Conservation (phyloP, 495 filamentous ascomycete genomes). For the Bryoglossum gracile region DNA sequence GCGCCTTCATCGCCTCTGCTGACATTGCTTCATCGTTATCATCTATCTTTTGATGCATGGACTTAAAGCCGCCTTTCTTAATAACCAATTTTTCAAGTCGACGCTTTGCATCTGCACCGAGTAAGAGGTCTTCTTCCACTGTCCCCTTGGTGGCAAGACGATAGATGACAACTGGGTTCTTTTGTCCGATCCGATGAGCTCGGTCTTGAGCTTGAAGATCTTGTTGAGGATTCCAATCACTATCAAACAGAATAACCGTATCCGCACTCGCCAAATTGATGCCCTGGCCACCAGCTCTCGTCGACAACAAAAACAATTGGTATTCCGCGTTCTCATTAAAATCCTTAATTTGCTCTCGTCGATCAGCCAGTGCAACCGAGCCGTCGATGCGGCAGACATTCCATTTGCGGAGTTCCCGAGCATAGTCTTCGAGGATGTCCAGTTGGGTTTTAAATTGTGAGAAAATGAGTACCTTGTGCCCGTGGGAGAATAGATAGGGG, state of each 20-base stretch:
- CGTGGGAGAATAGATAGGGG: slow-evolving; percentile 61
- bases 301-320: slow-evolving; percentile 82
- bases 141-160: slow-evolving; percentile 89
- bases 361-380: slow-evolving; percentile 69
- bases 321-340: slow-evolving; percentile 69
- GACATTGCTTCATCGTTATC: slow-evolving; percentile 48
- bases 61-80: slow-evolving; percentile 73
- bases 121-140: slow-evolving; percentile 81
- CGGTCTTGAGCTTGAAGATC: slow-evolving; percentile 95
- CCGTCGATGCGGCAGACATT: slow-evolving; percentile 87
- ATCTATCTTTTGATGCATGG: slow-evolving; percentile 49
- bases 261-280: slow-evolving; percentile 97
- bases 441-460: slow-evolving; percentile 93
- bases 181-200: slow-evolving; percentile 91
- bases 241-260: slow-evolving; percentile 93
- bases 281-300: slow-evolving; percentile 86
- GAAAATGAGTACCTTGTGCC: slow-evolving; percentile 92
- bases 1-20: slow-evolving; percentile 48
- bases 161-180: slow-evolving; percentile 86
- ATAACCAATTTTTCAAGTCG: slow-evolving; percentile 92
- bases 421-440: slow-evolving; percentile 86
- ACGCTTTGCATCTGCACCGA: slow-evolving; percentile 89
- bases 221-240: slow-evolving; percentile 97
- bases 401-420: slow-evolving; percentile 62
- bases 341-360: slow-evolving; percentile 71